These are phyloP conservation scores for Chlamydomonas schloesseri DNA, from an alignment of 139 green algal species.

Conservation along the genomic window DNA sequence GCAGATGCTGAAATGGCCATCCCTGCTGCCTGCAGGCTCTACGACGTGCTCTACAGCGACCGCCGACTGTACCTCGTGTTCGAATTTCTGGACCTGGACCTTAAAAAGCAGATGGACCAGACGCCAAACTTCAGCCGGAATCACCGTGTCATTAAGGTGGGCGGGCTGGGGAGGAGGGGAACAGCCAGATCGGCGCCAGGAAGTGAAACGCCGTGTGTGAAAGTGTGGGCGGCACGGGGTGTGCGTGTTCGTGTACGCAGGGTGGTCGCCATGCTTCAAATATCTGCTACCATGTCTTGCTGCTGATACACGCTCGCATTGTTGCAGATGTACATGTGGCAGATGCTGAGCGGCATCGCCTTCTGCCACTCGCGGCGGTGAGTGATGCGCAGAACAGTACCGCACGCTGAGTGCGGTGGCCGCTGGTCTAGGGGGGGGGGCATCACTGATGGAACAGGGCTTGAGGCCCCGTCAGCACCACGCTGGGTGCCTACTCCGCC, in stretches of 20 bases:
- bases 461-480: too few species aligned
- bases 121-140: conserved; percentile 71
- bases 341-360: conserved; percentile 93
- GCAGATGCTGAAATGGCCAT: too few species aligned
- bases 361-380: conserved; percentile 93
- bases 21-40: conserved; percentile 80
- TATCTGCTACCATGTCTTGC: too few species aligned
- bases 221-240: not conserved
- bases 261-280: not conserved
- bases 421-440: too few species aligned
- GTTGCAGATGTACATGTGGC: conserved; percentile 92
- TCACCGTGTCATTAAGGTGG: conserved; percentile 85
- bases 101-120: conserved; percentile 98
- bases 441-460: too few species aligned
- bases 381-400: too few species aligned
- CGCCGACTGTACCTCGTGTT: conserved; percentile 96
- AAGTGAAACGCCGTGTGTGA: too few species aligned
- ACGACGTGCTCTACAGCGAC: conserved; percentile 93
- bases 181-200: not conserved
- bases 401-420: too few species aligned
- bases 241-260: too few species aligned
- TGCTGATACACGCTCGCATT: too few species aligned
- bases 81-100: conserved; percentile 97
- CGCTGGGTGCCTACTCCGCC: too few species aligned
- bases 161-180: not conserved